Evolutionary conservation across 192 early-diverging fungal species (phyloP), one percentile per base, ranked within the genome.

Genomic region (Backusella parvicylindrica): DNA sequence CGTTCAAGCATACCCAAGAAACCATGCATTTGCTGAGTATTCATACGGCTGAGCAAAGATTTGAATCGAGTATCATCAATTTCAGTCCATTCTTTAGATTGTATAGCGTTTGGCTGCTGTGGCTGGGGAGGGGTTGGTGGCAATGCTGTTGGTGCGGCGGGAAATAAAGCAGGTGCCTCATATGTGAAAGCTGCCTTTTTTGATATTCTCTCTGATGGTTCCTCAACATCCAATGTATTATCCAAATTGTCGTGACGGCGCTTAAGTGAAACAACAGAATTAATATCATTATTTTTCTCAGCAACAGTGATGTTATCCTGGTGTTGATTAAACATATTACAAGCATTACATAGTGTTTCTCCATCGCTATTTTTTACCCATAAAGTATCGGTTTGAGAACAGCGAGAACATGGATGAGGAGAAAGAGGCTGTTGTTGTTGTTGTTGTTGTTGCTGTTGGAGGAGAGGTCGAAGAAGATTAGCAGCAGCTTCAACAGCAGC

Each of bases 341-440:
- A 93, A 3, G 91, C 88, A 70, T 95, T 94, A 81, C 93, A 95
- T 23, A 94, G 87, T 0, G 90, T 87, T 75, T 91, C 84, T 16
- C 92, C 92, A 38, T 86, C 82, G 16, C 89, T 90, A 68, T 91
- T 90, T 56, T 93, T 89, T 11, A 91, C 87, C 93, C 93, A 94
- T 74, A 93, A 83, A 68, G 92, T 95, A 73, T 87, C 86, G 0
- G 87, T 91, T 60, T 91, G 91, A 40, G 81, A 85, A 72, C 93
- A 95, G 66, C 92, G 93, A 53, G 86, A 83, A 71, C 93, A 95
- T 49, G 73, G 71, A 3, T 63, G 38, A 56, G 53, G 23, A 28
- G 26, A 13, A 60, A 60, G 53, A 28, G 21, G 53, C 12, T 60
- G 50, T 1, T 56, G 23, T 60, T 60, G 53, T 26, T 60, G 50